Conservation (phyloP, 2,329 filamentous ascomycete genomes). For the Ophiocordyceps sinensis region DNA sequence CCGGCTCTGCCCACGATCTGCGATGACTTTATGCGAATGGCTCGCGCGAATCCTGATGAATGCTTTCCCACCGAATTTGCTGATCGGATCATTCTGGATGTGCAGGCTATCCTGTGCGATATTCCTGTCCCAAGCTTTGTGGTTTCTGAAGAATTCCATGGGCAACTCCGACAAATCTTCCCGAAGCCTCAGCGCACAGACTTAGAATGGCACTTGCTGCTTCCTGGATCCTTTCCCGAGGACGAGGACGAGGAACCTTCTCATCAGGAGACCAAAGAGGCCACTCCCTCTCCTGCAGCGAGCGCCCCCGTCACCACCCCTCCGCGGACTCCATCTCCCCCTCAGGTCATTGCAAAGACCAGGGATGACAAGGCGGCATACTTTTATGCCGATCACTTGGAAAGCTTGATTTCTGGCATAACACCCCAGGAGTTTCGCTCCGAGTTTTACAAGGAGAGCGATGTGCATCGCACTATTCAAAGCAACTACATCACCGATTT, state of each 20-base stretch:
- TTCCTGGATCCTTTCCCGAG: conserved; percentile 15
- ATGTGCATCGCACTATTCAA: conserved; percentile 8
- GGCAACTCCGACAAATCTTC: conserved; percentile 9
- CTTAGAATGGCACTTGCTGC: conserved; percentile 4
- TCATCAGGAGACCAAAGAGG: not conserved
- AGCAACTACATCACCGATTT: conserved; percentile 9
- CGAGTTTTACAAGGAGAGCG: conserved; percentile 8
- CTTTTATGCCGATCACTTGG: conserved; percentile 3
- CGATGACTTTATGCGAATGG: conserved; percentile 8
- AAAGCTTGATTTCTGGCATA: conserved; percentile 4
- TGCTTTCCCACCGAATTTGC: conserved; percentile 11
- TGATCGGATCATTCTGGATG: conserved; percentile 13
- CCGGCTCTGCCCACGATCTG: conserved; percentile 12
- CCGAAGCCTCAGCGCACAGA: conserved; percentile 6
- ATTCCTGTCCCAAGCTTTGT: conserved; percentile 16
- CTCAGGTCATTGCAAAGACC: conserved; percentile 1
- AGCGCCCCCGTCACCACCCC: not conserved
- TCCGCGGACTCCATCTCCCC: not conserved
- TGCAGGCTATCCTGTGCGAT: conserved; percentile 13
- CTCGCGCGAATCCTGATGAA: not conserved
- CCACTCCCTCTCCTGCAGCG: not conserved
- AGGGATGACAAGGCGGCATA: conserved; percentile 4
- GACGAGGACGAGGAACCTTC: conserved; percentile 6
- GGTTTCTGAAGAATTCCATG: conserved; percentile 10
- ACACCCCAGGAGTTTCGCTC: conserved; percentile 7